Evolutionary conservation across 768 basidiomycete species (phyloP), one percentile per base, ranked within the genome.

Genomic region (Guyanaporus albipodus): DNA sequence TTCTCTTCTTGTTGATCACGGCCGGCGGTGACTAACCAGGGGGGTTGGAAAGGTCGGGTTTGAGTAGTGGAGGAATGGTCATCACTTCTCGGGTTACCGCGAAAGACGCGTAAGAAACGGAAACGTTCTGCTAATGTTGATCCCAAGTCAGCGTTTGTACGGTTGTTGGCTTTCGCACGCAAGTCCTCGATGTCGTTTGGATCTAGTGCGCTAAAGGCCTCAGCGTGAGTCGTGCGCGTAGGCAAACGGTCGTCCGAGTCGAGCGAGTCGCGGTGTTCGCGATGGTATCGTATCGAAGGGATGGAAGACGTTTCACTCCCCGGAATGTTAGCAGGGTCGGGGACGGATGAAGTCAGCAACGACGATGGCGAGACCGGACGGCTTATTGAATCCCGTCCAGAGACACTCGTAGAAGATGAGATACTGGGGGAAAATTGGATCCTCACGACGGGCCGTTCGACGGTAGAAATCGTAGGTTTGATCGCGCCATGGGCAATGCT

Each of bases 1-100:
- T 80, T 76, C 49, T 82, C 78, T 59, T 90, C 87, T 46, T 81
- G 78, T 60, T 79, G 77, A 36, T 74, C 73, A 35, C 85, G 77
- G 3, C 81, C 76, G 8, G 80, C 76, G 46, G 85, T 73, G 29
- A 73, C 74, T 42, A 89, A 66, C 89, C 88, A 91, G 7, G 77
- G 76, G 14, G 76, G 77, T 8, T 62, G 64, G 50, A 65, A 74
- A 6, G 71, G 52, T 37, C 59, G 62, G 15, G 68, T 59, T n/a
- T 67, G 55, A 12, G 55, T 56, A 10, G 52, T 34, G 38, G 59
- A 55, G 0, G 60, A 32, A 21, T 52, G 56, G 8, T 54, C 64
- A 6, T 68, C 64, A 5, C 31, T 33, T 38, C 53, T 61, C 17
- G 62, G 34, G 17, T 26, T 22, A 17, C 51, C 32, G 3, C 55